Evolutionary conservation across 2,329 filamentous ascomycete genomes (phyloP).

Genomic region (Gnomoniopsis sp.): DNA sequence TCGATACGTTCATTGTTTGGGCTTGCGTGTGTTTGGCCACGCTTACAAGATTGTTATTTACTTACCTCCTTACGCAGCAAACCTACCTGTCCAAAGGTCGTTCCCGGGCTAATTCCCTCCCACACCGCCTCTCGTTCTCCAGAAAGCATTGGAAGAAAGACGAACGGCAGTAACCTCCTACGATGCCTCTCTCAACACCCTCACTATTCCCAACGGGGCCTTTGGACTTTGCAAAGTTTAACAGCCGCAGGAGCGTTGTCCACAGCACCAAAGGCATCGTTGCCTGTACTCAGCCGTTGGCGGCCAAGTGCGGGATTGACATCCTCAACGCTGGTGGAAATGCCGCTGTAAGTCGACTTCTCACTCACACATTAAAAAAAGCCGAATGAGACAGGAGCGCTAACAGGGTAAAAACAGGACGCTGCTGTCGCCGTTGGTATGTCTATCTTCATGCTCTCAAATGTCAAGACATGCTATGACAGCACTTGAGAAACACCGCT

Average conservation of each 20-base stretch:
- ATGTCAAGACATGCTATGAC: too few relatives aligned
- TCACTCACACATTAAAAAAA: neutral
- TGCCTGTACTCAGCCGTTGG: conserved; percentile 83
- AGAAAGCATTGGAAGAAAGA: neutral
- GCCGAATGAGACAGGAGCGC: neutral
- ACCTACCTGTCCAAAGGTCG: neutral
- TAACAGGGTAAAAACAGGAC: conserved; percentile 54
- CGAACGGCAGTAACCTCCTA: neutral
- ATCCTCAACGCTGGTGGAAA: conserved; percentile 88
- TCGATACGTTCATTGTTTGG: too few relatives aligned
- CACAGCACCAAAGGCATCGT: conserved; percentile 93
- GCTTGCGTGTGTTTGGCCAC: too few relatives aligned
- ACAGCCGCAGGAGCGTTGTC: conserved; percentile 84
- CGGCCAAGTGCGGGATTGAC: conserved; percentile 80
- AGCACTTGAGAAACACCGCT: neutral
- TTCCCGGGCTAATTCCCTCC: neutral
- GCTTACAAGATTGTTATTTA: too few relatives aligned
- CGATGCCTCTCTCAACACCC: conserved; percentile 46
- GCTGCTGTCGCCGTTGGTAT: conserved; percentile 89
- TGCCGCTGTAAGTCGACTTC: conserved; percentile 66
- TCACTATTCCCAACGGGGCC: conserved; percentile 45
- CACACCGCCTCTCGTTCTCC: neutral
- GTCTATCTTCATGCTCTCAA: conserved; percentile 23
- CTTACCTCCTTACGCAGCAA: too few relatives aligned
- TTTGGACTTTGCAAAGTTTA: conserved; percentile 58